Base-by-base conservation (phyloP, 2,329 filamentous ascomycete species). In the Aspergillus hiratsukae region DNA sequence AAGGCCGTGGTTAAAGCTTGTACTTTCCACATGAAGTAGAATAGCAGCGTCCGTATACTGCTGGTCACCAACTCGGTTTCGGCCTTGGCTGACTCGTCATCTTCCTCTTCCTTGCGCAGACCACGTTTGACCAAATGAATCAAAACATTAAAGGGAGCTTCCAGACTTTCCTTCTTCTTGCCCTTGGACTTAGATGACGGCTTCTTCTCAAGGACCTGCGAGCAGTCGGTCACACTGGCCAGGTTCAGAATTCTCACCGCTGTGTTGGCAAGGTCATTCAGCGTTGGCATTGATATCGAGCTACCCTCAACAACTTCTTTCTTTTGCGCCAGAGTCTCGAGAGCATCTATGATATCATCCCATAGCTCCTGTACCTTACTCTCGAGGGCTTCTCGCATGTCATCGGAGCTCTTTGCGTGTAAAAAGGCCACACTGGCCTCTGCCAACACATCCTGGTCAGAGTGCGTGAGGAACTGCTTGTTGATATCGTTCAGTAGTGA, bases 11-110 rank as follows among this genome's bases (percentile, higher is more conserved):
- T 78, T 58, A 90, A 67, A 52, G 81, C 78, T 53, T 85, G 83
- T 23, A 88, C 83, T 69, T 94, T 93, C 94, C 94, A 99, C 85
- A 96, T 90, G 70, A 97, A 96, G 76, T 97, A 97, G 75, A 95
- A 91, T 49, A 91, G 81, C 51, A 88, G 81, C 1, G 87, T 82
- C 62, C 89, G 88, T 66, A 95, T 88, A 29, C 91, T 87, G 64
- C 87, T 88, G 1, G 84, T 80, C 6, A 91, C 86, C 46, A 94
- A 80, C 61, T 90, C 86, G 63, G 94, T 89, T 72, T 97, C 93
- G 11, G 90, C 78, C 46, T 86, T 86, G 60, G 91, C 88, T 27
- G 87, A 81, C 14, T 88, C 87, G 46, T 87, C 83, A 54, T 91
- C 85, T 3, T 86, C 78, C 53, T 87, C 85, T 31, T 68, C 61